Percentiles rank a stretch among this genome's conserved stretches.
These are phyloP conservation scores for Asterionellopsis glacialis DNA, from an alignment of 108 stramenopile genomes.

Conservation along the genomic window DNA sequence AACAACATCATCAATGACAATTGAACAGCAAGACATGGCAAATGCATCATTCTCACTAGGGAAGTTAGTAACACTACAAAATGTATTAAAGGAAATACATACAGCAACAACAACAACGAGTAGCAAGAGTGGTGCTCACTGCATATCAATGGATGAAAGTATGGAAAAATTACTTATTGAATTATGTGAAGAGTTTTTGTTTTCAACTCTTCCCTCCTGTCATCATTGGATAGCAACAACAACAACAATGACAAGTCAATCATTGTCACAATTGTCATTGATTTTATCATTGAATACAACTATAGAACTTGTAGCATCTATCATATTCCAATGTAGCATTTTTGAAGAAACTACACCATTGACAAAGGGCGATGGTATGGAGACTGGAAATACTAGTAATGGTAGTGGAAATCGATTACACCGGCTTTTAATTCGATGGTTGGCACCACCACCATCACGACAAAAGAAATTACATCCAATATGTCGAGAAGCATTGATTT, in stretches of 20 bases:
- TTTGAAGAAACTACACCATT: not conserved
- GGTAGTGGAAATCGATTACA: not conserved
- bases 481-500: conserved; percentile 1
- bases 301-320: not conserved
- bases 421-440: not conserved
- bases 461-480: conserved; percentile 1
- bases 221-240: not conserved
- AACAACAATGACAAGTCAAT: not conserved
- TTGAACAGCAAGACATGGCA: too few species aligned
- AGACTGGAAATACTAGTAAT: too few species aligned
- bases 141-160: too few species aligned
- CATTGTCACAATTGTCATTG: not conserved
- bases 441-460: not conserved
- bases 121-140: too few species aligned
- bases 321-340: not conserved
- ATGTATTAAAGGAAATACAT: too few species aligned
- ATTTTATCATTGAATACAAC: not conserved
- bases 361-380: too few species aligned
- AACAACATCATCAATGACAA: too few species aligned
- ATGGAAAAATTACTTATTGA: too few species aligned
- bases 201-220: not conserved
- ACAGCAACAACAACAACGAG: too few species aligned
- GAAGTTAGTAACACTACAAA: too few species aligned
- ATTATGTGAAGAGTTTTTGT: not conserved
- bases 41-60: too few species aligned